Evolutionary conservation across 2,329 filamentous ascomycete species (phyloP), one percentile per base, ranked within the genome.

Genomic region (Malbranchea cinnamomea): DNA sequence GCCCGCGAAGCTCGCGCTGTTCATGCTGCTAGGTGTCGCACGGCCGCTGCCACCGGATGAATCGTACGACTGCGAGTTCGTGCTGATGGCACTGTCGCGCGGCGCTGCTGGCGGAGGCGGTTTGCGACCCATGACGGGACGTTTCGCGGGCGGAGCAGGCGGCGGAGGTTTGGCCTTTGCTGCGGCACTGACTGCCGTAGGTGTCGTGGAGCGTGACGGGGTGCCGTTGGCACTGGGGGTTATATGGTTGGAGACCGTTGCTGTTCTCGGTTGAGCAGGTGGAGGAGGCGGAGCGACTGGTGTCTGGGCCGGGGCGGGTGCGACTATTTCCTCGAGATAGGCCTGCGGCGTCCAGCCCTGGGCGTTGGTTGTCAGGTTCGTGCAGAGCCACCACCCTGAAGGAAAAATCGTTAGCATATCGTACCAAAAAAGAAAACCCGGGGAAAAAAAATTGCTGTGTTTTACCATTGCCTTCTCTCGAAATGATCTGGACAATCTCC

Each of bases 311-410:
- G 74, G 67, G 5, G 65, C 61, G 8, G 70, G 60, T 14, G 67
- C 68, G 3, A 45, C 47, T 35, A 60, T 50, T 37, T 94, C 85
- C 56, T 95, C 79, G 6, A 98, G 77, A 47, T 98, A 98, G 12
- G 87, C 83, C 12, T 85, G 80, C 0, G 89, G 89, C 3, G 89
- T 74, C 89, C 89, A 98, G 30, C 84, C 89, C 55, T 89, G 82
- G n/a, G 71, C 71, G 41, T 66, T 64, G 26, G 64, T 64, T 45
- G 71, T 60, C 28, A 60, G 57, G 38, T 77, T 80, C 62, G 83
- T 87, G 39, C 78, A 89, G 26, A 95, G 66, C 87, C 87, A 95
- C 89, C 89, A 98, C 31, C 89, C 87, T 93, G 42, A 22, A 23
- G 10, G 30, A 32, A 18, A n/a, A n/a, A 12, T 36, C 55, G 53